Evolutionary conservation across 2,329 filamentous ascomycete species (phyloP), one percentile per base, ranked within the genome.

Genomic region (Myriosclerotinia scirpicola): DNA sequence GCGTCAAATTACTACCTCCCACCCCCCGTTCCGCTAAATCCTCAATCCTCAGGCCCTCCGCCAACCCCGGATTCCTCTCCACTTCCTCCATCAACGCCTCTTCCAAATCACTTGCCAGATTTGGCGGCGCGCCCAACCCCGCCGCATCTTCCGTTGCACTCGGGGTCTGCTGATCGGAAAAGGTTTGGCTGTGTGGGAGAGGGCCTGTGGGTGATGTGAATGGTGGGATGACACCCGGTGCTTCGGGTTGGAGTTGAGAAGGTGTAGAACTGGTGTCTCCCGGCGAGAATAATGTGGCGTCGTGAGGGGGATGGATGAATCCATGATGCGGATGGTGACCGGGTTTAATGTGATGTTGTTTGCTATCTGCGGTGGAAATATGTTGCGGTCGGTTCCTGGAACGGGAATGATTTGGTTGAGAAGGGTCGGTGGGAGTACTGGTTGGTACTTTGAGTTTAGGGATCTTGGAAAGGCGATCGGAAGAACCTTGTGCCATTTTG

Each of bases 51-150:
- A 48, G 20, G 6, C 60, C 50, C 14, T 42, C 17, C 14, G 48
- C 11, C 17, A 63, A 42, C 12, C 22, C 50, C 26, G 50, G 50
- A 44, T 63, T 55, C 38, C 44, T 54, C 17, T 54, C 20, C 2
- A 63, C 38, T 22, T 55, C 60, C 12, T 54, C 60, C 50, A 53
- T 63, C 12, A 63, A 54, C 8, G 60, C 60, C 8, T 54, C 60
- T 34, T 63, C 60, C 11, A 63, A n/a, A n/a, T 63, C 60, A 11
- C 12, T 42, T 12, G 48, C 60, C 17, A 63, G 9, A 44, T 63
- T 63, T 15, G 50, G 60, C 4, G 50, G 36, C 3, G 50, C 60
- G 3, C 60, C 60, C 8, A 54, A 1, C 20, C 52, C 34, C 11
- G 38, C 22, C 12, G 36, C 36, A 42, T 55, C 46, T 54, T 44